phyloP scores from a whole-genome alignment of 169 alveolate species.

The Eimeria maxima region DNA sequence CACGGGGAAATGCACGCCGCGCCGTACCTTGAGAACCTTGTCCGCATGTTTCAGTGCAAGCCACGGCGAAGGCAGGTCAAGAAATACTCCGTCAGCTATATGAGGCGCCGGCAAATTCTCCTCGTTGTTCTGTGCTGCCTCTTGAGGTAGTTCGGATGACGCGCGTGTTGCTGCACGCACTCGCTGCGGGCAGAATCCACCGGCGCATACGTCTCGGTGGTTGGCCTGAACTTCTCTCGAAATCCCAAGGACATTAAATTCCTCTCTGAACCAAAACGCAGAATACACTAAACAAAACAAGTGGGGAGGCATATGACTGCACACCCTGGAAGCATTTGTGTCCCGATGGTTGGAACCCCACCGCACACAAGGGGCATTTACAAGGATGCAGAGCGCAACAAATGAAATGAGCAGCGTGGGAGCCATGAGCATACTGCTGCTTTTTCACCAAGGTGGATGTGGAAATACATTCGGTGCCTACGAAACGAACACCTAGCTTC shows the following conservation, averaged over 20 bases:
- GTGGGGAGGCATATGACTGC: neutral
- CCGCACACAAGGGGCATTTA: neutral
- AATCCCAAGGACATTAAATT: slow-evolving; percentile 69
- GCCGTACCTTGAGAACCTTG: slow-evolving; percentile 83
- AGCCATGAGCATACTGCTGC: neutral
- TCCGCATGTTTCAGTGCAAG: slow-evolving; percentile 88
- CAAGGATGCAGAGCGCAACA: neutral
- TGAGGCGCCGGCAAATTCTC: slow-evolving; percentile 44
- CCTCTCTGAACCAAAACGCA: slow-evolving; percentile 20
- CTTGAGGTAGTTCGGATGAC: neutral
- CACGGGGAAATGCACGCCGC: neutral
- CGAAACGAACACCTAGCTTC: slow-evolving; percentile 5
- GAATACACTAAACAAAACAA: neutral
- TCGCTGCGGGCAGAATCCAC: slow-evolving; percentile 86
- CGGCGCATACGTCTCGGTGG: slow-evolving; percentile 90
- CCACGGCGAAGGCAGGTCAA: slow-evolving; percentile 94
- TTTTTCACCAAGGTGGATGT: neutral
- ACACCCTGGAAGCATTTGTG: neutral
- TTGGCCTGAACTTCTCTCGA: slow-evolving; percentile 68
- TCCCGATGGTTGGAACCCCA: neutral
- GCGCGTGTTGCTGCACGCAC: slow-evolving; percentile 4
- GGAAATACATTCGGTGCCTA: neutral
- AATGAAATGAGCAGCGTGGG: neutral
- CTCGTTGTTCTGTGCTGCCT: slow-evolving; percentile 1
- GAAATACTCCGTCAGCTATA: slow-evolving; percentile 88